phyloP scores from a whole-genome alignment of 192 early-diverging fungal genomes.

The Backusella circina region DNA sequence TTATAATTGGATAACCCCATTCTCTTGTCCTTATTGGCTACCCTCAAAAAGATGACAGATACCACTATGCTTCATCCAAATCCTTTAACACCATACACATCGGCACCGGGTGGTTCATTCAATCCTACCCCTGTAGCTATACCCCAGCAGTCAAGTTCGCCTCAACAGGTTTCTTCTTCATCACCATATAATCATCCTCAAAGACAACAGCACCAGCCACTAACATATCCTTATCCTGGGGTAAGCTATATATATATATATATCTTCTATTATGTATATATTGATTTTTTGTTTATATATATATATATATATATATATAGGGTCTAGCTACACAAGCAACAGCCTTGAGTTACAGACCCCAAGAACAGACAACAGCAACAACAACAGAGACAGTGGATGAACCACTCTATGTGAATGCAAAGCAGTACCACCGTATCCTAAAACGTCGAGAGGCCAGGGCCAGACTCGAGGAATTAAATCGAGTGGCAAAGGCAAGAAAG shows the following conservation, averaged over 20 bases:
- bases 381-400: conserved; percentile 38
- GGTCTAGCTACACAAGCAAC: not conserved
- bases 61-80: not conserved
- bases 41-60: not conserved
- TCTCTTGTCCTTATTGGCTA: conserved; percentile 1
- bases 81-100: not conserved
- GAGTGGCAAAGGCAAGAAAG: conserved; percentile 69
- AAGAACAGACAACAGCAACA: not conserved
- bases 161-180: not conserved
- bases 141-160: not conserved
- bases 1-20: not conserved
- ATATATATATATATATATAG: not conserved
- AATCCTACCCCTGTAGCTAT: not conserved
- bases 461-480: conserved; percentile 75
- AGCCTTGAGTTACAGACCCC: not conserved
- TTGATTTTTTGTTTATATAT: not conserved
- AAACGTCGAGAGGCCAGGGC: conserved; percentile 91
- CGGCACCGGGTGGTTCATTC: not conserved
- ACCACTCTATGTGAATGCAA: conserved; percentile 96
- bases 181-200: not conserved
- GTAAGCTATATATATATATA: not conserved
- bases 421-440: conserved; percentile 97
- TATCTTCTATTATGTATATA: too few relatives aligned
- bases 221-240: not conserved
- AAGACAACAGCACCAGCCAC: not conserved